These are phyloP conservation scores for Omphalea diandra DNA, from an alignment of 441 rosid species.

Conservation along the genomic window DNA sequence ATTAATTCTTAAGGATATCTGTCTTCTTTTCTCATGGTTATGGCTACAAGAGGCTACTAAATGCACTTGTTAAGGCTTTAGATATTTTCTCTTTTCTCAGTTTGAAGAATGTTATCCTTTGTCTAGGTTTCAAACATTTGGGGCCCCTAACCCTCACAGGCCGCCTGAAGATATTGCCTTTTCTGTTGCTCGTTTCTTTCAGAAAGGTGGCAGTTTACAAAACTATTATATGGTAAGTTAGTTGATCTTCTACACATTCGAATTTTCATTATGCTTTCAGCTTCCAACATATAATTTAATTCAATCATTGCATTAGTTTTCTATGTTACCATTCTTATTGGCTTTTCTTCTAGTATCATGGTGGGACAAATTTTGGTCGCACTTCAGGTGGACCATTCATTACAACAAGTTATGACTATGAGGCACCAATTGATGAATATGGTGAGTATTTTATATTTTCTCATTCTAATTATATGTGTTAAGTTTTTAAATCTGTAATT, in stretches of 20 bases:
- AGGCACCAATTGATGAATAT: constrained; percentile 97
- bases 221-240: constrained; percentile 85
- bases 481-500: not conserved
- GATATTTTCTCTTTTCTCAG: constrained; percentile 4
- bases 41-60: not conserved
- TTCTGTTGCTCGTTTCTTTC: constrained; percentile 91
- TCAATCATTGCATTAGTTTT: not conserved
- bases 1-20: not conserved
- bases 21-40: not conserved
- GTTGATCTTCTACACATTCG: constrained; percentile 13
- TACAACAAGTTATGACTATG: constrained; percentile 96
- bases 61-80: constrained; percentile 5
- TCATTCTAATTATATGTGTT: constrained; percentile 8
- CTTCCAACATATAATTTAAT: not conserved
- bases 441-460: constrained; percentile 48
- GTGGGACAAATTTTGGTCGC: constrained; percentile 96
- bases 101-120: not conserved
- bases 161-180: constrained; percentile 89
- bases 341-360: constrained; percentile 65
- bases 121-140: constrained; percentile 89
- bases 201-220: constrained; percentile 84
- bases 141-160: constrained; percentile 87
- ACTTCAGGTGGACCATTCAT: constrained; percentile 96
- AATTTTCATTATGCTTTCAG: not conserved
- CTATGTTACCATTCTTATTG: not conserved